A percentile compares a stretch with the other conserved stretches of the same genome.
Evolutionary conservation across 306 rosid species (phyloP).

Genomic region (Cucurbita moschata): DNA sequence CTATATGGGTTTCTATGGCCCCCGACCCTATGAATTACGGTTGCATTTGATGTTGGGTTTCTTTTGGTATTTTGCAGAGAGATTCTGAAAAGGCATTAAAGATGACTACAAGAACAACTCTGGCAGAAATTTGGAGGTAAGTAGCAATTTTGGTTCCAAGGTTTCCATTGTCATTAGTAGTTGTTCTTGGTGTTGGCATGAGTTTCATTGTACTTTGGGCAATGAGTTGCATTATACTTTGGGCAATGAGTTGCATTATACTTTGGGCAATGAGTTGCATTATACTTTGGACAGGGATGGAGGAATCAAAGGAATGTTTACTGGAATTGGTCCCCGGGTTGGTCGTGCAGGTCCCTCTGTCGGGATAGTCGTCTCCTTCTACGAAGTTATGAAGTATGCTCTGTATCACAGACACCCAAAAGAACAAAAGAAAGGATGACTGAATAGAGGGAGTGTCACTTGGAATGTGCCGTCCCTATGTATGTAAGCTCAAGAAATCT

Average conservation of each 20-base stretch:
- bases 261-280: not conserved
- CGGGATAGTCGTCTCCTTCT: slow-evolving; percentile 81
- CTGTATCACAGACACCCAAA: slow-evolving; percentile 25
- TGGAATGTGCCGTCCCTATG: not conserved
- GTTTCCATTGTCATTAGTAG: not conserved
- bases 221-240: no score
- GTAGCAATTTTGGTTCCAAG: not conserved
- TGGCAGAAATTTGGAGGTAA: slow-evolving; percentile 77
- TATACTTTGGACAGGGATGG: slow-evolving; percentile 57
- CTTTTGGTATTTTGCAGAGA: slow-evolving; percentile 26
- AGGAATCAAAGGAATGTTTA: slow-evolving; percentile 59
- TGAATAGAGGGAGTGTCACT: not conserved
- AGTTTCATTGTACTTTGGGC: not conserved
- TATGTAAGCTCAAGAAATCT: not conserved
- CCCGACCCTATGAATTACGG: not conserved
- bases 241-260: no score
- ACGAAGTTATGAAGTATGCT: slow-evolving; percentile 71
- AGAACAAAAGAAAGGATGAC: slow-evolving; percentile 13
- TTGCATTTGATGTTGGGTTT: not conserved
- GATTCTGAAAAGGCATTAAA: slow-evolving; percentile 47
- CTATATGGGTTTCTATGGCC: not conserved
- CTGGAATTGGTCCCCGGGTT: slow-evolving; percentile 75
- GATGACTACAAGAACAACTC: slow-evolving; percentile 80
- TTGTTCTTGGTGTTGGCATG: not conserved
- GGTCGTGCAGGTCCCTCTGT: slow-evolving; percentile 89